These are phyloP conservation scores for Russula vinacea DNA, from an alignment of 768 basidiomycete species.

Conservation along the genomic window DNA sequence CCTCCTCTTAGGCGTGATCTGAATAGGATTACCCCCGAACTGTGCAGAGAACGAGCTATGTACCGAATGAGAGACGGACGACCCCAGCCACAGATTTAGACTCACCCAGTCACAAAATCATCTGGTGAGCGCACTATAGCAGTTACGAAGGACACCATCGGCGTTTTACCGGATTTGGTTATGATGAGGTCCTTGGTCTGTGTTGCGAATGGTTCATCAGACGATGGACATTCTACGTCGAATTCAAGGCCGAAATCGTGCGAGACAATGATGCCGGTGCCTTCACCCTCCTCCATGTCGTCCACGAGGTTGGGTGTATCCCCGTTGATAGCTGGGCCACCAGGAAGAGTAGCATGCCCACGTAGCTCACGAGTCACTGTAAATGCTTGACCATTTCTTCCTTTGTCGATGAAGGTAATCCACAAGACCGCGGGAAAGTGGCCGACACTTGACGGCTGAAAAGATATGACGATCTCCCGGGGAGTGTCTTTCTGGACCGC, in stretches of 20 bases:
- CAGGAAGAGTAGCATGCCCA: conserved; percentile 6
- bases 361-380: conserved; percentile 15
- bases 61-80: neutral
- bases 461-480: conserved; percentile 8
- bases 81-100: neutral
- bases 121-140: conserved; percentile 4
- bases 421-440: neutral
- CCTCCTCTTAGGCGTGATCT: conserved; percentile 2
- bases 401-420: conserved; percentile 12
- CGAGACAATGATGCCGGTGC: conserved; percentile 17
- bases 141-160: conserved; percentile 4
- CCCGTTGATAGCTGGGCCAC: neutral
- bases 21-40: conserved; percentile 1
- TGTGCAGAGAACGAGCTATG: conserved; percentile 18
- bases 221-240: neutral
- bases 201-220: neutral
- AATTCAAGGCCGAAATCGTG: conserved; percentile 26
- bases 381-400: conserved; percentile 1
- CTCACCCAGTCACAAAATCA: conserved; percentile 6
- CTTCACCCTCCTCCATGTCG: neutral
- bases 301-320: neutral
- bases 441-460: conserved; percentile 12
- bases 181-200: conserved; percentile 9
- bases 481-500: neutral
- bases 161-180: conserved; percentile 1